These are phyloP conservation scores for Dactylonectria estremocensis DNA, from an alignment of 2,329 filamentous ascomycete genomes.

Conservation along the genomic window DNA sequence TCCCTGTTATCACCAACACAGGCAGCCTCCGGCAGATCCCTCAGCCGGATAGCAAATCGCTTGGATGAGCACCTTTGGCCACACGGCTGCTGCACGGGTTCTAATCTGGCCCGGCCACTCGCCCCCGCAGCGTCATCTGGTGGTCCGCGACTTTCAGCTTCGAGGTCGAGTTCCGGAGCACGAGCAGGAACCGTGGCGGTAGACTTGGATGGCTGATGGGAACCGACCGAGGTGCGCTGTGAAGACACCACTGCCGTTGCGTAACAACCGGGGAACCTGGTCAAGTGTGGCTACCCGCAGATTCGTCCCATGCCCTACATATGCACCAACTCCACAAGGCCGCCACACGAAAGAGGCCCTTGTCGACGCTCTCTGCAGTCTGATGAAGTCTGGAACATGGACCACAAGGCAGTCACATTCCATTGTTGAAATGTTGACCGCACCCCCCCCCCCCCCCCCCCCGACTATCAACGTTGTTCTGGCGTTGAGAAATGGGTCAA, in stretches of 20 bases:
- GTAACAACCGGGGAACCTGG: conserved; percentile 29
- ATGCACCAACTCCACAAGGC: neutral
- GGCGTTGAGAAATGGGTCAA: neutral
- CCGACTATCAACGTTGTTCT: neutral
- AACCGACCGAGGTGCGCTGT: neutral
- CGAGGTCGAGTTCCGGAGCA: neutral
- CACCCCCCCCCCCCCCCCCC: neutral
- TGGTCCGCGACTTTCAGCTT: conserved; percentile 10
- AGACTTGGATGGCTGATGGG: neutral
- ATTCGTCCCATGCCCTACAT: neutral
- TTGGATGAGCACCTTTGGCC: neutral
- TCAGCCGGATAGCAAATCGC: neutral
- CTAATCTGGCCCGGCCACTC: conserved; percentile 15
- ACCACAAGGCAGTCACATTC: neutral
- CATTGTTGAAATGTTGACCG: neutral
- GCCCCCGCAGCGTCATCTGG: conserved; percentile 3
- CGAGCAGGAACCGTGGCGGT: neutral
- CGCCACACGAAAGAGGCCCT: neutral
- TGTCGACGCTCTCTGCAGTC: neutral
- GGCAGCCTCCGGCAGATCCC: neutral
- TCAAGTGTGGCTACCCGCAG: neutral
- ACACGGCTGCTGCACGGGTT: conserved; percentile 22
- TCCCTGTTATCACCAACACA: conserved; percentile 26
- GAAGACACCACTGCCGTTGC: neutral
- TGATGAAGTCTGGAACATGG: neutral